Base-by-base conservation (phyloP, 2,329 filamentous ascomycete species). In the Cercospora sesami region DNA sequence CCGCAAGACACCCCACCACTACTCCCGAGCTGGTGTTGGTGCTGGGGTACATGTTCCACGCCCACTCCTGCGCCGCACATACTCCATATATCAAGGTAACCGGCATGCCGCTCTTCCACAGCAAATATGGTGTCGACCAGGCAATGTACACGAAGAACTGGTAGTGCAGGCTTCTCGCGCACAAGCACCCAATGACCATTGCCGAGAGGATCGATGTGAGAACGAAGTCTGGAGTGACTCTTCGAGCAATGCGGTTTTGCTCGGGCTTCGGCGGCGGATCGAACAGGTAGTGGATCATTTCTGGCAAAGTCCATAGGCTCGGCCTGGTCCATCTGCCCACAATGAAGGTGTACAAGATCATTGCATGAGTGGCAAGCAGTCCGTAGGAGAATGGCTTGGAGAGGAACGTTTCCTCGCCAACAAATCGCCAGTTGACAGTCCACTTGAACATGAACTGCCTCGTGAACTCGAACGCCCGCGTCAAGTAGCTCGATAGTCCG, bases 351-450 rank as follows among this genome's bases (percentile, higher is more conserved):
- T 83, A 73, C 26, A 97, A 84, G n/a, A 93, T 83, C 8, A 82
- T 78, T 28, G 83, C 82, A 78, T 97, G 93, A 65, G 87, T 76
- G 1, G 80, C 83, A 28, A 97, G 83, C 61, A 97, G 84, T 14
- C 81, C 79, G 18, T 90, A 73, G 28, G 93, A 87, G 77, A 97
- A 96, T 1, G 81, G 78, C 68, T 82, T 86, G 73, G 88, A 90
- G 58, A 96, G 85, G 75, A 99, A 99, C 0, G 82, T 80, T 6
- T 91, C 87, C 80, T 97, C 93, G 16, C 91, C 90, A n/a, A 97
- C 81, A 78, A 98, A 98, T 64, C 94, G 89, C 95, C 95, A 99
- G 80, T 99, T 99, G 73, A 99, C 95, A 0, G 95, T 99, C 95
- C 95, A 99, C 81, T 94, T 93, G 84, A 94, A 98, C 75, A 97